A percentile compares a stretch with the other conserved stretches of the same genome.
These are phyloP conservation scores for Lactarius quietus DNA, from an alignment of 768 basidiomycete genomes.

Conservation along the genomic window DNA sequence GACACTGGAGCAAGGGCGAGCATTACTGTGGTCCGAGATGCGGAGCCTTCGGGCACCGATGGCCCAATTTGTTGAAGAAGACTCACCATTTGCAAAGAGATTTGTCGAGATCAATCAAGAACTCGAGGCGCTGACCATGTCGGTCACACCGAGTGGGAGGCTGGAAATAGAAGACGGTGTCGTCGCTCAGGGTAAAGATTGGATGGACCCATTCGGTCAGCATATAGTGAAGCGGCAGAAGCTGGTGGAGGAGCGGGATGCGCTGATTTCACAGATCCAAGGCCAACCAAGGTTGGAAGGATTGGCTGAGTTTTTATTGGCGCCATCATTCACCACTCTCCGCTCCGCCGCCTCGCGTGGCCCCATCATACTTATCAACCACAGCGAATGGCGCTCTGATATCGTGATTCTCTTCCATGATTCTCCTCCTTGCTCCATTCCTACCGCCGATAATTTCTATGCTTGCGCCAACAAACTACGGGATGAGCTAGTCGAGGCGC, in stretches of 20 bases:
- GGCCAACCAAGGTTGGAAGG: background rate
- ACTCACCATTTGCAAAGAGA: background rate
- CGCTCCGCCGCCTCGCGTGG: background rate
- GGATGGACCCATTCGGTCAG: background rate
- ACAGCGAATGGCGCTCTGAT: background rate
- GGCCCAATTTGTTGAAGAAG: background rate
- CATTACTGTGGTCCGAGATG: constrained; percentile 11
- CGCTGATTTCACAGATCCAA: background rate
- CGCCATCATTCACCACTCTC: background rate
- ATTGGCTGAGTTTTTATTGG: constrained; percentile 7
- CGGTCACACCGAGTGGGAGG: background rate
- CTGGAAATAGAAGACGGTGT: background rate
- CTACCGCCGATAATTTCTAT: background rate
- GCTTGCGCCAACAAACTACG: background rate
- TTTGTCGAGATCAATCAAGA: background rate
- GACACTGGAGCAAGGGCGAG: constrained; percentile 8
- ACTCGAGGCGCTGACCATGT: background rate
- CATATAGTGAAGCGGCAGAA: background rate
- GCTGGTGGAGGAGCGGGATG: constrained; percentile 2
- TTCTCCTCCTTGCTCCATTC: background rate
- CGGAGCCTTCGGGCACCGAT: background rate
- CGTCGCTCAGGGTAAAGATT: background rate
- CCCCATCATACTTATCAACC: constrained; percentile 8
- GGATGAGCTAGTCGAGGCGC: background rate
- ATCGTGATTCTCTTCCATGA: background rate